Conservation (phyloP, 106 monocot species). For the Gastrodia elata region DNA sequence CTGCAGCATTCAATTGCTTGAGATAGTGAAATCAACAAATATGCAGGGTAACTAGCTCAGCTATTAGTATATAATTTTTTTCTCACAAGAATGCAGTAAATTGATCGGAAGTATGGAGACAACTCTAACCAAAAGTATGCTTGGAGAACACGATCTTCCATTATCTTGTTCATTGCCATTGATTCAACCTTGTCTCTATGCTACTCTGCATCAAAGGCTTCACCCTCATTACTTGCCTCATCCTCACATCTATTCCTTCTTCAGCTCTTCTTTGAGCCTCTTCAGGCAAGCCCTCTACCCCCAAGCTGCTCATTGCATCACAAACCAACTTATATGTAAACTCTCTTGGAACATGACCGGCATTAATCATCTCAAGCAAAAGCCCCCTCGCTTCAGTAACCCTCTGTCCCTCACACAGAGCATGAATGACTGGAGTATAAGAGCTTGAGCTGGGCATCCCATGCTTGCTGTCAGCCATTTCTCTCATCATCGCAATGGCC, state of each 20-base stretch:
- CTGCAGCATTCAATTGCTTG: not conserved
- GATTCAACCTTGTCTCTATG: not conserved
- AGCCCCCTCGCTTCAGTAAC: conserved; percentile 55
- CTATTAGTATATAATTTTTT: not conserved
- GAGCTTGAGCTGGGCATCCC: conserved; percentile 55
- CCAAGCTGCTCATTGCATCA: conserved; percentile 26
- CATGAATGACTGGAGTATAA: conserved; percentile 81
- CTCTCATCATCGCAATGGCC: conserved; percentile 64
- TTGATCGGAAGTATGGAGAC: not conserved
- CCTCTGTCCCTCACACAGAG: conserved; percentile 62
- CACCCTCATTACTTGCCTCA: conserved; percentile 31
- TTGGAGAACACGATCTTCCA: not conserved
- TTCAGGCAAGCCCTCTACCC: conserved; percentile 26
- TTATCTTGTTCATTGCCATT: not conserved
- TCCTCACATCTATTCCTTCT: conserved; percentile 42
- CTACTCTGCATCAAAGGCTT: conserved; percentile 38
- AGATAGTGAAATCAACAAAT: not conserved
- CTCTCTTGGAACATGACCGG: conserved; percentile 70
- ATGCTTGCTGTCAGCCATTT: conserved; percentile 53
- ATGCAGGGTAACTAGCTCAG: not conserved
- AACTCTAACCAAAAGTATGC: not conserved
- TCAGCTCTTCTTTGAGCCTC: conserved; percentile 43
- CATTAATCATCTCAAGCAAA: conserved; percentile 53
- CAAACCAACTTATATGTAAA: conserved; percentile 74
- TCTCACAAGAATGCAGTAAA: not conserved